phyloP scores from a whole-genome alignment of 2,329 filamentous ascomycete species.

The Colletotrichum neosansevieriae region DNA sequence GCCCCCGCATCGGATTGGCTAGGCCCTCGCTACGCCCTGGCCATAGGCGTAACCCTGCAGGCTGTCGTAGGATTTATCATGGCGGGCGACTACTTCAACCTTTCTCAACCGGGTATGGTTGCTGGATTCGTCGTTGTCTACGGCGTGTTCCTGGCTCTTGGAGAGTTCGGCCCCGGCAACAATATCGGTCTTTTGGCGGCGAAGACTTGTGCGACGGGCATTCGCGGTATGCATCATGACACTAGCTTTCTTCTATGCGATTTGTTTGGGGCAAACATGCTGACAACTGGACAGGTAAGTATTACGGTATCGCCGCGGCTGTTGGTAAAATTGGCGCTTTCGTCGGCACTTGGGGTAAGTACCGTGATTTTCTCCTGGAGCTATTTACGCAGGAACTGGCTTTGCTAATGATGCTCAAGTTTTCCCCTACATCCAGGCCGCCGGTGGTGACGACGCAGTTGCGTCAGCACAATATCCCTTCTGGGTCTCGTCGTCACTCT shows the following conservation, averaged over 20 bases:
- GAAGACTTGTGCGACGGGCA: constrained; percentile 88
- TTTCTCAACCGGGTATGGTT: constrained; percentile 76
- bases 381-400: no score
- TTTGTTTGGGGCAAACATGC: not conserved
- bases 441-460: constrained; percentile 64
- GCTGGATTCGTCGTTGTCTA: constrained; percentile 84
- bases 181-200: constrained; percentile 90
- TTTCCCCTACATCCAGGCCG: constrained; percentile 78
- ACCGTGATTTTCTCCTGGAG: no score
- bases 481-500: constrained; percentile 83
- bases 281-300: constrained; percentile 50
- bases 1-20: constrained; percentile 82
- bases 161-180: constrained; percentile 88
- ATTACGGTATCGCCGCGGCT: constrained; percentile 79
- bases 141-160: constrained; percentile 81
- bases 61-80: constrained; percentile 88
- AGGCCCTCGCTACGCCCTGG: constrained; percentile 81
- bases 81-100: constrained; percentile 79
- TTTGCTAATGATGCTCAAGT: constrained; percentile 54
- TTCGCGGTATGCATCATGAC: constrained; percentile 68
- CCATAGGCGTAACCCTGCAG: constrained; percentile 77
- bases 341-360: constrained; percentile 76
- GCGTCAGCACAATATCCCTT: constrained; percentile 86
- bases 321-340: constrained; percentile 85
- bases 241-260: no score